Evolutionary conservation across 1,284 basidiomycete species (phyloP).

Genomic region (Pseudozyma pruni): DNA sequence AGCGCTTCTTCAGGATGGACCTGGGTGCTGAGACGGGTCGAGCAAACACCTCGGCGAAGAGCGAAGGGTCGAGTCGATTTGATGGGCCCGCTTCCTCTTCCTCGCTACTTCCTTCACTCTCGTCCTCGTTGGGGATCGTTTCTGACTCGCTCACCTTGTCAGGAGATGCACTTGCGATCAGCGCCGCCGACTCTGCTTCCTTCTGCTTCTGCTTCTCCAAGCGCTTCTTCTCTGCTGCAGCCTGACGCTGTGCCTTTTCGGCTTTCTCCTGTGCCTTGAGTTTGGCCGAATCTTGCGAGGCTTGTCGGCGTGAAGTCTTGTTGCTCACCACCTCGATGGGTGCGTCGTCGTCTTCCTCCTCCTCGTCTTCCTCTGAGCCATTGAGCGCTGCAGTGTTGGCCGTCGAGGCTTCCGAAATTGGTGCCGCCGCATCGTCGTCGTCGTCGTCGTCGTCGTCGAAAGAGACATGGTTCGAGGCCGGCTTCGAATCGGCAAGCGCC

Average conservation of each 20-base stretch:
- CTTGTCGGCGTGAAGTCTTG: slow-evolving; percentile 39
- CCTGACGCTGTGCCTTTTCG: slow-evolving; percentile 37
- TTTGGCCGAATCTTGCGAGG: slow-evolving; percentile 18
- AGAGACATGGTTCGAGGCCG: slow-evolving; percentile 27
- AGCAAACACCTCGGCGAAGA: slow-evolving; percentile 57
- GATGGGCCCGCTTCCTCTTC: slow-evolving; percentile 18
- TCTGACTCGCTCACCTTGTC: neutral
- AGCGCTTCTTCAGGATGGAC: slow-evolving; percentile 45
- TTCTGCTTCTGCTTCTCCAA: slow-evolving; percentile 26
- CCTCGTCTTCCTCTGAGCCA: too few relatives aligned
- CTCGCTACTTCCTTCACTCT: slow-evolving; percentile 5
- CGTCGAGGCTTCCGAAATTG: neutral
- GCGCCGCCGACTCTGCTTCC: slow-evolving; percentile 4
- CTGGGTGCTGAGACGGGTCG: slow-evolving; percentile 30
- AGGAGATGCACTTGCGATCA: neutral
- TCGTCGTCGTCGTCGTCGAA: slow-evolving; percentile 44
- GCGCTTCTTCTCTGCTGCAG: slow-evolving; percentile 22
- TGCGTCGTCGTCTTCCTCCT: slow-evolving; percentile 37
- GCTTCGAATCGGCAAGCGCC: slow-evolving; percentile 22
- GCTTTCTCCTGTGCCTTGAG: slow-evolving; percentile 35
- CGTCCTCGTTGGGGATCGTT: neutral
- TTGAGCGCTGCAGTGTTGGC: too few relatives aligned
- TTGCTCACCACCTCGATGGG: slow-evolving; percentile 53
- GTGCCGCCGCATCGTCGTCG: neutral
- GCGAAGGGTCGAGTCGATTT: slow-evolving; percentile 54